phyloP scores from a whole-genome alignment of 129 eudicot species.

The Smallanthus sonchifolius region DNA sequence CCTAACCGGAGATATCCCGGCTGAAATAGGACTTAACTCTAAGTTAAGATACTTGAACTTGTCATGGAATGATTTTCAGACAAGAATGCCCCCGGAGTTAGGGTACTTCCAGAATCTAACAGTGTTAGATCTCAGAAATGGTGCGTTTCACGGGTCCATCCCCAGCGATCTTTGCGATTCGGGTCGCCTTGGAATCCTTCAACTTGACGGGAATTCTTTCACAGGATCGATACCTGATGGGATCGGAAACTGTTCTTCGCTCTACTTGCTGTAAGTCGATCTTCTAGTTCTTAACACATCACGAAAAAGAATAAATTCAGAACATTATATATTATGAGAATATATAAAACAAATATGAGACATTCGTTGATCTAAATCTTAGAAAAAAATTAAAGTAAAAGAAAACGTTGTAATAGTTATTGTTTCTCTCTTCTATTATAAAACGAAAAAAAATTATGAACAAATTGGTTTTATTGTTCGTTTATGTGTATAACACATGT shows the following conservation, averaged over 20 bases:
- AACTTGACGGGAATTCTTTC: slow-evolving; percentile 77
- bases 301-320: too few species aligned
- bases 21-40: slow-evolving; percentile 72
- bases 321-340: too few species aligned
- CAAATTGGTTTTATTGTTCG: not conserved
- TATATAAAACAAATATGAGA: too few species aligned
- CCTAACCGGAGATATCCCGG: slow-evolving; percentile 67
- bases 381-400: too few species aligned
- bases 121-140: slow-evolving; percentile 70
- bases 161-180: slow-evolving; percentile 77
- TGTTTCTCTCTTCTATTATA: not conserved
- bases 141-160: slow-evolving; percentile 50
- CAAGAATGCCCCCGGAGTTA: slow-evolving; percentile 76
- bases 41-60: slow-evolving; percentile 73
- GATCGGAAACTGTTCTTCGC: slow-evolving; percentile 88
- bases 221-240: slow-evolving; percentile 67
- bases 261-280: slow-evolving; percentile 76
- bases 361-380: too few species aligned
- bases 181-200: slow-evolving; percentile 69
- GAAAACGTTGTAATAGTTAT: too few species aligned
- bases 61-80: slow-evolving; percentile 70
- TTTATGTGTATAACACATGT: too few species aligned
- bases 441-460: too few species aligned
- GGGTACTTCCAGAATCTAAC: slow-evolving; percentile 73
- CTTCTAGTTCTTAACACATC: not conserved